Percentiles rank a stretch among this genome's conserved stretches.
phyloP scores from a whole-genome alignment of 352 stramenopile species.

The Globisporangium spinosum region DNA sequence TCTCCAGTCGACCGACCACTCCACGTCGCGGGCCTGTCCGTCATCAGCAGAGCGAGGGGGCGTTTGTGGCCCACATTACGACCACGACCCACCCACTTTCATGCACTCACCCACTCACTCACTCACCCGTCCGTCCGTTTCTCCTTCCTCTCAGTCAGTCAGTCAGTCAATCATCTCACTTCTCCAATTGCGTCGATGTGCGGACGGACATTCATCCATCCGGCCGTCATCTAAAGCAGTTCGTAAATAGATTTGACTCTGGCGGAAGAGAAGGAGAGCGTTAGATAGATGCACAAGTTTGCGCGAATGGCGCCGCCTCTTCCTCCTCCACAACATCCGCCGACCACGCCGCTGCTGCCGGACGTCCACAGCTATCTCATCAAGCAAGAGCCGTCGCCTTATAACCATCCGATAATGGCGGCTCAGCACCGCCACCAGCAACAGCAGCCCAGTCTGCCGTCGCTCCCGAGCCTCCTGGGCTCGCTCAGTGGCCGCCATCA shows the following conservation, averaged over 20 bases:
- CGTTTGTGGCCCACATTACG: not conserved
- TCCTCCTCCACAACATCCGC: not conserved
- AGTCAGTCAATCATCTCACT: conserved; percentile 5
- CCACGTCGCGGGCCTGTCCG: not conserved
- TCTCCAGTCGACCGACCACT: conserved; percentile 5
- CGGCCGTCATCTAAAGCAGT: no score
- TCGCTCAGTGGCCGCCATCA: not conserved
- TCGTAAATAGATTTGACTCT: not conserved
- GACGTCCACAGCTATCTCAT: conserved; percentile 15
- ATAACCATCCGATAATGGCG: not conserved
- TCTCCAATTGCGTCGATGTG: not conserved
- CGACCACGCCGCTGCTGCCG: conserved; percentile 3
- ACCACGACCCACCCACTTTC: no score
- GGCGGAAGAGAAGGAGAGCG: not conserved
- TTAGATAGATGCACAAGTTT: conserved; percentile 11
- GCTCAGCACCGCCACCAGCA: not conserved
- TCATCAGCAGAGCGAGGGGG: not conserved
- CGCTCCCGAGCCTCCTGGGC: conserved; percentile 15
- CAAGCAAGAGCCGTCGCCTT: conserved; percentile 11
- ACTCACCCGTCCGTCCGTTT: not conserved
- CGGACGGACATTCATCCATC: no score
- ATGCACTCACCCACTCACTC: no score
- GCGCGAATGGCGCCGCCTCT: conserved; percentile 4
- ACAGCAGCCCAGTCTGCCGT: conserved; percentile 11
- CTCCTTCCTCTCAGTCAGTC: not conserved